Evolutionary conservation across 345 rosid genomes (phyloP).

Genomic region (Aurinia saxatilis): DNA sequence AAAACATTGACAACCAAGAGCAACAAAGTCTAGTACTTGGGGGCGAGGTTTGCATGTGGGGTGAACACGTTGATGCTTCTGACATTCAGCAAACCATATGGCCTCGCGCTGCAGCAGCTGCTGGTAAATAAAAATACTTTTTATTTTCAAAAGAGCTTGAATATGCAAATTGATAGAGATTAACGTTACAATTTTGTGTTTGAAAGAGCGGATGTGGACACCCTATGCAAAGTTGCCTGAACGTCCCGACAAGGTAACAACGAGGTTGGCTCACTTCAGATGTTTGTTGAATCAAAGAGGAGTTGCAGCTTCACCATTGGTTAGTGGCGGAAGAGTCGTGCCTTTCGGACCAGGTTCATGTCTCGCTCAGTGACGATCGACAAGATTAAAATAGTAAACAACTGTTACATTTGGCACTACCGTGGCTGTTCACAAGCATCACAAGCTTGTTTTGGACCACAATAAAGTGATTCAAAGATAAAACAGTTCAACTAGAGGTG

Average conservation of each 20-base stretch:
- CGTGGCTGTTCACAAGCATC: too few species aligned
- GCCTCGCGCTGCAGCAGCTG: constrained; percentile 86
- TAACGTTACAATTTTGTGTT: not conserved
- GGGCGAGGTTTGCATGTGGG: constrained; percentile 87
- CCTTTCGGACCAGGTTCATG: constrained; percentile 65
- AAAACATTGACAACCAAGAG: constrained; percentile 32
- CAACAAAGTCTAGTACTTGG: constrained; percentile 58
- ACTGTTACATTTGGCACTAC: too few species aligned
- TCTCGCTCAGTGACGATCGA: constrained; percentile 30
- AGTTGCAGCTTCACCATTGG: constrained; percentile 56
- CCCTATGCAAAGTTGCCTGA: constrained; percentile 43
- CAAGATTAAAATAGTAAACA: too few species aligned
- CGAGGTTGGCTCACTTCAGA: constrained; percentile 59
- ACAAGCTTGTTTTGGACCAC: not conserved
- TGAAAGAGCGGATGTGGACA: constrained; percentile 65
- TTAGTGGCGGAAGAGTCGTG: constrained; percentile 39
- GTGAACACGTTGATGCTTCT: constrained; percentile 51
- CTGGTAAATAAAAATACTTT: constrained; percentile 36
- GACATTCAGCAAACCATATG: constrained; percentile 72
- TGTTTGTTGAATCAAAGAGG: constrained; percentile 68
- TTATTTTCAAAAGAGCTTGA: not conserved
- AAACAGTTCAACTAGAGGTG: not conserved
- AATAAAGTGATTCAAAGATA: not conserved
- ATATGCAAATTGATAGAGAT: not conserved
- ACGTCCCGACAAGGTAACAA: constrained; percentile 30